phyloP scores from a whole-genome alignment of 352 stramenopile genomes.

The Thraustochytrium sp. region DNA sequence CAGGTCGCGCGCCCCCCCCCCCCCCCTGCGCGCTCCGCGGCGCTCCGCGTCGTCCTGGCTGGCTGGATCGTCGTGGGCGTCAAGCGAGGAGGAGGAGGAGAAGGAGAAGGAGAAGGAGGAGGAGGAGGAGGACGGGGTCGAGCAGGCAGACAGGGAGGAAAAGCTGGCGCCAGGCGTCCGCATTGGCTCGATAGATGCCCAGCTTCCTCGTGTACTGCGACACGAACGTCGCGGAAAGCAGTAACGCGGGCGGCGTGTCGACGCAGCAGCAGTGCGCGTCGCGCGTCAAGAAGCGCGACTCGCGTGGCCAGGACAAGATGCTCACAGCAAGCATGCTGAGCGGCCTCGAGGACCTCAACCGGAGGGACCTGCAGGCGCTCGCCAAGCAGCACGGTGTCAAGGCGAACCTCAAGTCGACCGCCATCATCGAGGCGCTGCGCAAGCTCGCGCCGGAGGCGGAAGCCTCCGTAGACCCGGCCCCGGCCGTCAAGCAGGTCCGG shows the following conservation, averaged over 20 bases:
- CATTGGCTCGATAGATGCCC: background rate
- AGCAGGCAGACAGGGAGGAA: background rate
- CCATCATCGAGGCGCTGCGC: slow-evolving; percentile 32
- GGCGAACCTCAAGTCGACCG: slow-evolving; percentile 29
- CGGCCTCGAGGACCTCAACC: slow-evolving; percentile 13
- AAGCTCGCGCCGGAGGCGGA: background rate
- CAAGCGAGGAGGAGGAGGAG: too few species aligned
- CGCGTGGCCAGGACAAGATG: background rate
- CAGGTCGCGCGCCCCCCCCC: too few species aligned
- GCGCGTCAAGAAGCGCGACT: background rate
- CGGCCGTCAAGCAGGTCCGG: too few species aligned
- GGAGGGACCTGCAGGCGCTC: slow-evolving; percentile 37
- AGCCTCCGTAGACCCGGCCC: background rate
- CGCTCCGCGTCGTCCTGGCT: too few species aligned
- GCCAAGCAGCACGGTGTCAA: slow-evolving; percentile 44
- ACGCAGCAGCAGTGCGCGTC: too few species aligned
- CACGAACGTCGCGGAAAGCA: background rate
- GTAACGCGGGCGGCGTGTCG: background rate
- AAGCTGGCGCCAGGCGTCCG: background rate
- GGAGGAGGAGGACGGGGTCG: background rate
- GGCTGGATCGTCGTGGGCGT: too few species aligned
- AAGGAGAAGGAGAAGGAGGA: background rate
- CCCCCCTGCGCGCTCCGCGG: too few species aligned
- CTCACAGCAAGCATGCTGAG: background rate
- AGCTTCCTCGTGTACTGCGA: slow-evolving; percentile 28